Evolutionary conservation across 108 stramenopile species (phyloP), one percentile per base, ranked within the genome.

Genomic region (Cyclotella atomus): DNA sequence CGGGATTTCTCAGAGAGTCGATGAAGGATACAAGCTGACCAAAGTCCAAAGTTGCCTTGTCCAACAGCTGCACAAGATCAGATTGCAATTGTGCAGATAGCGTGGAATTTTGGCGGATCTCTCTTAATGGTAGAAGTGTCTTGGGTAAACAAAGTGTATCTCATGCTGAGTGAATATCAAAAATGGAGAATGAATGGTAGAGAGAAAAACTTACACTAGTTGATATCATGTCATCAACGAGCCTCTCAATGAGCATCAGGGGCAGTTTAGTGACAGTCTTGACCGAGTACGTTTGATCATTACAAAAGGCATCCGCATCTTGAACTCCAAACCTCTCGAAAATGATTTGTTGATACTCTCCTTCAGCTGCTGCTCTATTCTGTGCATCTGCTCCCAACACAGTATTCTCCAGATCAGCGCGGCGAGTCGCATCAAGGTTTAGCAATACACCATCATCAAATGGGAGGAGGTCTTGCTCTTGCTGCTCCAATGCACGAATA

Each of bases 21-120:
- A 84, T 57, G 53, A 84, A 84, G n/a, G 44, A 70, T 0, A 68
- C 57, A 17, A 84, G 62, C 55, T 84, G 83, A 38, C 55, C 59
- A 45, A 52, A 61, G 34, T 84, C 83, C 36, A 84, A 44, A 9
- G 79, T 79, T 27, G 79, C 68, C 41, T 47, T 45, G 3, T 44
- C 59, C 23, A 84, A 45, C 5, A 84, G 59, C 5, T 53, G 19
- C 5, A 63, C 49, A 17, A 84, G 49, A 2, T 74, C 50, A 2
- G 28, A 19, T 25, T 55, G 36, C 59, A 84, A 49, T 10, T 57
- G 21, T 0, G 29, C 8, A 23, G 28, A 53, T 34, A 84, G 38
- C 0, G 32, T 8, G 3, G 19, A 24, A 71, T 84, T 68, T 12
- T 73, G 66, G 2, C 83, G 67, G 23, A 84, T 79, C 59, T 84